Percentiles rank a stretch among this genome's conserved stretches.
Conservation (phyloP, 192 early-diverging fungal species). For the Backusella mclennaniae region DNA sequence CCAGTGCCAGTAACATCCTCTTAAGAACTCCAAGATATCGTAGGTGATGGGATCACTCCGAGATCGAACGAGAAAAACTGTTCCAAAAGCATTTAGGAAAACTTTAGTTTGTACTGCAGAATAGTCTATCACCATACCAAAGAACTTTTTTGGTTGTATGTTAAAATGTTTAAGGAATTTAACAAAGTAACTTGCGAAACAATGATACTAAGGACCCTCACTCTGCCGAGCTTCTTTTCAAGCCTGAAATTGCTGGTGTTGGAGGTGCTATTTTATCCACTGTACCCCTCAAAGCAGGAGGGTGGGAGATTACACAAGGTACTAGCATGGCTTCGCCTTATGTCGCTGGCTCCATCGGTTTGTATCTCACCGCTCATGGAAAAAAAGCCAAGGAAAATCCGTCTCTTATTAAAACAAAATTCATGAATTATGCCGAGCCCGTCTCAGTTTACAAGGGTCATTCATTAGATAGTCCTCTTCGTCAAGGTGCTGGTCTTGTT, state of each 20-base stretch:
- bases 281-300: background rate
- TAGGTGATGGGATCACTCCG: too few relatives aligned
- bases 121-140: too few relatives aligned
- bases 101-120: too few relatives aligned
- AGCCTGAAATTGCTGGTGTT: conserved; percentile 48
- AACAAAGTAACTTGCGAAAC: too few relatives aligned
- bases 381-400: conserved; percentile 22
- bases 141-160: too few relatives aligned
- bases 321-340: conserved; percentile 66
- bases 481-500: conserved; percentile 57
- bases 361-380: conserved; percentile 37
- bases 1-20: too few relatives aligned
- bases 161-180: too few relatives aligned
- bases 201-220: conserved; percentile 54
- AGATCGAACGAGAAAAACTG: too few relatives aligned
- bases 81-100: too few relatives aligned
- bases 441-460: background rate
- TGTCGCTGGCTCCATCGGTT: conserved; percentile 46
- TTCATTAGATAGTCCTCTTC: conserved; percentile 26
- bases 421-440: conserved; percentile 30
- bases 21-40: too few relatives aligned
- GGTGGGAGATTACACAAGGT: conserved; percentile 24
- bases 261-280: conserved; percentile 53
- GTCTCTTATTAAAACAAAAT: conserved; percentile 28
- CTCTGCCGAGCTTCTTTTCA: conserved; percentile 59